These are phyloP conservation scores for Yarrowia hollandica DNA, from an alignment of 805 yeast genomes.

Conservation along the genomic window DNA sequence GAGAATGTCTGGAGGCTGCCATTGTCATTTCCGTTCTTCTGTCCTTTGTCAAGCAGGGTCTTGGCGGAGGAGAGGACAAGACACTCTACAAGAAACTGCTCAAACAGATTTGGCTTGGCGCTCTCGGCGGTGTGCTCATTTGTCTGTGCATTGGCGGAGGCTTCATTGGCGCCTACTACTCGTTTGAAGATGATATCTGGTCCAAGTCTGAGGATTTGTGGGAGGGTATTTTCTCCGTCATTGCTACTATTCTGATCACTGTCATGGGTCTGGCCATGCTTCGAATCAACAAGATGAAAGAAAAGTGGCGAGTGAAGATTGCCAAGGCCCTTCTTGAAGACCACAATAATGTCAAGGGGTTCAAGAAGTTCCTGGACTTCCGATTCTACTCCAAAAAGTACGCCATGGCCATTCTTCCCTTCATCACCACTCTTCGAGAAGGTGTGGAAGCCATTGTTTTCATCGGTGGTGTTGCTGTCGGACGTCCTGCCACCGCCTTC, in stretches of 20 bases:
- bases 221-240: slow-evolving; percentile 93
- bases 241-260: slow-evolving; percentile 90
- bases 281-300: slow-evolving; percentile 93
- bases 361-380: slow-evolving; percentile 48
- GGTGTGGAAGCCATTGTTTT: slow-evolving; percentile 96
- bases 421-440: slow-evolving; percentile 89
- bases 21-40: slow-evolving; percentile 86
- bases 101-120: slow-evolving; percentile 88
- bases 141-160: slow-evolving; percentile 89
- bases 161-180: slow-evolving; percentile 90
- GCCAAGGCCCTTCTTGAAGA: slow-evolving; percentile 82
- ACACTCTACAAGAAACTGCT: slow-evolving; percentile 58
- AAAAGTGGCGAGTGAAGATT: slow-evolving; percentile 93
- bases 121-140: slow-evolving; percentile 65
- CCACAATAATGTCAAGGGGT: slow-evolving; percentile 51
- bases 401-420: slow-evolving; percentile 86
- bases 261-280: slow-evolving; percentile 96
- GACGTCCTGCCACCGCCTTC: slow-evolving; percentile 66
- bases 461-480: slow-evolving; percentile 91
- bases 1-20: slow-evolving; percentile 93
- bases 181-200: slow-evolving; percentile 81
- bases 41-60: slow-evolving; percentile 87
- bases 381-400: slow-evolving; percentile 61
- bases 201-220: slow-evolving; percentile 85
- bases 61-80: slow-evolving; percentile 35